A percentile compares a stretch with the other conserved stretches of the same genome.
Evolutionary conservation across 192 early-diverging fungal species (phyloP).

Genomic region (Umbelopsis ramanniana): DNA sequence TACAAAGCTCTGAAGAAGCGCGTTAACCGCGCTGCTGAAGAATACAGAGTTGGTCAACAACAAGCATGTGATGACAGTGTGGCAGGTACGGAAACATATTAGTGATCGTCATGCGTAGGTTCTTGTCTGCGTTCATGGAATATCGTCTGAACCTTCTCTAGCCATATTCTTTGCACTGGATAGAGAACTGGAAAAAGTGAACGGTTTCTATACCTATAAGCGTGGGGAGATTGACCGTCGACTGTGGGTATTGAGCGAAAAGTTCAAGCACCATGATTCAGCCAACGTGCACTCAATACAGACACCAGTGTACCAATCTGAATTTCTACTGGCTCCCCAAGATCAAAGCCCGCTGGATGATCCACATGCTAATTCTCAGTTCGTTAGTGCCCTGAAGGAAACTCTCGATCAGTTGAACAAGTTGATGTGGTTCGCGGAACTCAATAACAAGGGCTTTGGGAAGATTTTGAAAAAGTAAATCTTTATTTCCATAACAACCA

Average conservation of each 20-base stretch:
- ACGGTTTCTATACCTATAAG: conserved; percentile 80
- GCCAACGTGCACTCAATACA: background rate
- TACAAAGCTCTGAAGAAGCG: conserved; percentile 83
- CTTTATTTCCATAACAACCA: background rate
- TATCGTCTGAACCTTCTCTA: conserved; percentile 48
- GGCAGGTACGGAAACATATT: background rate
- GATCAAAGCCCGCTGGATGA: conserved; percentile 23
- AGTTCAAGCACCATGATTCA: conserved; percentile 40
- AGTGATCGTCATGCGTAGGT: no score
- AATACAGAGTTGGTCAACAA: background rate
- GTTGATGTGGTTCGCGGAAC: conserved; percentile 54
- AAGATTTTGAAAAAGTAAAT: conserved; percentile 69
- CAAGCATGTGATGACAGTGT: conserved; percentile 11
- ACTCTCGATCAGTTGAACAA: conserved; percentile 52
- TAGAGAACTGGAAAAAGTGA: conserved; percentile 85
- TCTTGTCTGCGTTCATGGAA: no score
- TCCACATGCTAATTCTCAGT: conserved; percentile 45
- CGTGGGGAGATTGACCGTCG: conserved; percentile 74
- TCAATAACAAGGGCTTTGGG: conserved; percentile 52
- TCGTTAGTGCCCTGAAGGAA: conserved; percentile 48
- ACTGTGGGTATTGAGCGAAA: conserved; percentile 62
- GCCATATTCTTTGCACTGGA: conserved; percentile 84
- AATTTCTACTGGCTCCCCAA: conserved; percentile 17
- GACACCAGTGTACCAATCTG: background rate
- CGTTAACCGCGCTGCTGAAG: conserved; percentile 58